A percentile compares a stretch with the other conserved stretches of the same genome.
These are phyloP conservation scores for Phialophora macrospora DNA, from an alignment of 2,329 filamentous ascomycete species.

Conservation along the genomic window DNA sequence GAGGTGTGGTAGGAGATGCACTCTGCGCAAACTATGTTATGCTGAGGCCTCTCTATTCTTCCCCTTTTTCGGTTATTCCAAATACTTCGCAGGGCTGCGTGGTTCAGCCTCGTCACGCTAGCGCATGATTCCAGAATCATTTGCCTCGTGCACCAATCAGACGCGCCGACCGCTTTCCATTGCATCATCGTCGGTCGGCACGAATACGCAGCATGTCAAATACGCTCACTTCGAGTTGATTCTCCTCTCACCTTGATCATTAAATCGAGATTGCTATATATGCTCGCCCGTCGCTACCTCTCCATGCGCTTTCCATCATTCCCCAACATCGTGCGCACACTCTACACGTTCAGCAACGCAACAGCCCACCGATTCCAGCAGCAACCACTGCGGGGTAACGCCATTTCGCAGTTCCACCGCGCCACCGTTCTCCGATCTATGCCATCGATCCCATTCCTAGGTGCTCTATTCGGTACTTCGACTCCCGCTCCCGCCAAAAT, in stretches of 20 bases:
- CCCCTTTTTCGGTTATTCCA: constrained; percentile 6
- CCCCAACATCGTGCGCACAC: constrained; percentile 53
- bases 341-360: constrained; percentile 56
- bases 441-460: constrained; percentile 77
- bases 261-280: constrained; percentile 6
- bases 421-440: constrained; percentile 63
- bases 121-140: constrained; percentile 24
- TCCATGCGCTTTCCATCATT: constrained; percentile 57
- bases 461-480: constrained; percentile 73
- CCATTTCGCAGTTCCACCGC: constrained; percentile 41
- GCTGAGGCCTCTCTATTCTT: background rate
- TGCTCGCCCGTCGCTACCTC: constrained; percentile 3
- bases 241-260: background rate
- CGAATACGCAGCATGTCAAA: constrained; percentile 11
- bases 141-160: constrained; percentile 14
- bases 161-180: background rate
- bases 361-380: constrained; percentile 39
- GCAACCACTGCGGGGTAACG: constrained; percentile 26
- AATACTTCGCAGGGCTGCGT: constrained; percentile 14
- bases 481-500: constrained; percentile 52
- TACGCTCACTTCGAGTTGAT: constrained; percentile 14
- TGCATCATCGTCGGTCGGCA: constrained; percentile 24
- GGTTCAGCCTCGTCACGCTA: constrained; percentile 18
- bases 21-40: background rate
- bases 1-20: background rate